These are phyloP conservation scores for Centrapalus pauciflorus DNA, from an alignment of 129 eudicot genomes.

Conservation along the genomic window DNA sequence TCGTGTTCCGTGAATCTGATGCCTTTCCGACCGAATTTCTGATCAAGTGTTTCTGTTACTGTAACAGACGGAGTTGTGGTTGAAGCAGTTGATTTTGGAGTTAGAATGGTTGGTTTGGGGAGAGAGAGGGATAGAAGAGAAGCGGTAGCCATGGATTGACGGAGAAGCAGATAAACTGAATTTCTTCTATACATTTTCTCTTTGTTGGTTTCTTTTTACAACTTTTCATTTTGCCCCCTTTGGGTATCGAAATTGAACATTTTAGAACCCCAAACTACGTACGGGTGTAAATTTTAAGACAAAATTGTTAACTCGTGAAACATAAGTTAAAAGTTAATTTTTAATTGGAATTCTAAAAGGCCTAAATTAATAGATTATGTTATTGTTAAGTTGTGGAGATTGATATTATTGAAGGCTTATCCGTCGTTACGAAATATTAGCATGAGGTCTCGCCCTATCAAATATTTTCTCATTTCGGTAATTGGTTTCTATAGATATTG, in stretches of 20 bases:
- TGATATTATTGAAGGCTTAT: too few relatives aligned
- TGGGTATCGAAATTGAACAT: not conserved
- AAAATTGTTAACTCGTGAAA: not conserved
- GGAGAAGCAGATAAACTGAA: slow-evolving; percentile 18
- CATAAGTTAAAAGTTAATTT: too few relatives aligned
- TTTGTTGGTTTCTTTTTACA: slow-evolving; percentile 15
- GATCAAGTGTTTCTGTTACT: slow-evolving; percentile 52
- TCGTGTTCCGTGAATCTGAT: slow-evolving; percentile 52
- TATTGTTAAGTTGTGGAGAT: too few relatives aligned
- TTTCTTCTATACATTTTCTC: not conserved
- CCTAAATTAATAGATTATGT: too few relatives aligned
- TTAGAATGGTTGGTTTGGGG: slow-evolving; percentile 47
- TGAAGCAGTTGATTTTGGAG: slow-evolving; percentile 37
- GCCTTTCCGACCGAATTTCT: slow-evolving; percentile 85
- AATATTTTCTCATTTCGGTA: too few relatives aligned
- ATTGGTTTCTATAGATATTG: too few relatives aligned
- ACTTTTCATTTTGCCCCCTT: not conserved
- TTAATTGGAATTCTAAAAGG: too few relatives aligned
- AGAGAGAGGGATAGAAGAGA: slow-evolving; percentile 66
- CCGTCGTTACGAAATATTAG: too few relatives aligned
- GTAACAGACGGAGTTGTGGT: slow-evolving; percentile 31
- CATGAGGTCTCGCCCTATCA: too few relatives aligned
- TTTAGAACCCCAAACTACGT: slow-evolving; percentile 8
- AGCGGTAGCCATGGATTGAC: slow-evolving; percentile 48
- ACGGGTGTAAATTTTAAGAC: not conserved